A percentile compares a stretch with the other conserved stretches of the same genome.
Conservation (phyloP, 2,329 filamentous ascomycete genomes). For the Cercospora sp. region DNA sequence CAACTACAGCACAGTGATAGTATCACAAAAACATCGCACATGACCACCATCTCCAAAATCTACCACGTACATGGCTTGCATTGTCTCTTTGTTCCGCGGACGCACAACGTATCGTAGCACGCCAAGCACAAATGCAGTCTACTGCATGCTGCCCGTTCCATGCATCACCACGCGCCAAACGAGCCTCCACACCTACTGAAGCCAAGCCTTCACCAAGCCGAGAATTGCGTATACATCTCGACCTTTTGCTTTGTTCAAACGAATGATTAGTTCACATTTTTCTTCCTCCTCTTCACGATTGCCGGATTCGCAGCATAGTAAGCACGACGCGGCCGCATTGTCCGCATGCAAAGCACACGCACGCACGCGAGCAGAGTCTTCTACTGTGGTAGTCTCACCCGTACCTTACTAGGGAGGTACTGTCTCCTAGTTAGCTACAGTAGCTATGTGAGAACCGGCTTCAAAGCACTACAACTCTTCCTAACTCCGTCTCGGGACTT, state of each 20-base stretch:
- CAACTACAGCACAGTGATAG: background rate
- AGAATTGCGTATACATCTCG: slow-evolving; percentile 7
- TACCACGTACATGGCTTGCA: background rate
- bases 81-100: background rate
- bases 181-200: background rate
- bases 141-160: background rate
- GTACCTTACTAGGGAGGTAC: too few species aligned
- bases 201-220: slow-evolving; percentile 12
- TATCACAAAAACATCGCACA: background rate
- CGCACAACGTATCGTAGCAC: background rate
- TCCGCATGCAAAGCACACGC: too few species aligned
- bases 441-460: background rate
- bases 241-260: too few species aligned
- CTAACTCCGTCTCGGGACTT: background rate
- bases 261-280: too few species aligned
- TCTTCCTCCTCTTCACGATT: too few species aligned
- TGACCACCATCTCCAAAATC: background rate
- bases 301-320: background rate
- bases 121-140: background rate
- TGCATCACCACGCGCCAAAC: background rate
- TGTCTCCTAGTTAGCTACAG: background rate
- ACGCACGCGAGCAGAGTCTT: too few species aligned
- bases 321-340: background rate
- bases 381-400: too few species aligned
- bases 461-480: background rate